Evolutionary conservation across 257 asterid species (phyloP), one percentile per base, ranked within the genome.

Genomic region (Scutellaria galericulata): DNA sequence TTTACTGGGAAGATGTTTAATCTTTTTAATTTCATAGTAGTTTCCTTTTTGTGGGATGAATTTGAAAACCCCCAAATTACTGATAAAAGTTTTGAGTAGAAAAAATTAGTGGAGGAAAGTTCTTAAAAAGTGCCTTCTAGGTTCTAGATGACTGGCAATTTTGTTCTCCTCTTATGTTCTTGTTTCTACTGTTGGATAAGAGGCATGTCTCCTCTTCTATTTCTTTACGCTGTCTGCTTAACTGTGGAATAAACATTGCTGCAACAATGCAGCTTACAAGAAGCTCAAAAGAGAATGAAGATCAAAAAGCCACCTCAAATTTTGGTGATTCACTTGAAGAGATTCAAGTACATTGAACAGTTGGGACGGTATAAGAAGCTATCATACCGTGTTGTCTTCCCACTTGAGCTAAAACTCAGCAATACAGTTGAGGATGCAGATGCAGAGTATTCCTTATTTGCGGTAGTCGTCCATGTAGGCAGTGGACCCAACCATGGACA

Each of bases 401-500:
- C 97, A 0, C 89, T 85, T 7, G 97, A 91, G 84, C 88, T 91
- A 66, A 91, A 89, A 72, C 85, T 91, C 66, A 91, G 94, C 73
- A 86, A 89, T 73, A 91, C 96, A 9, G 92, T 89, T 35, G 97
- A 91, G 81, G 96, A 89, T 80, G 88, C 85, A 35, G 97, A 91
- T 68, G 82, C 90, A 0, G 97, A 89, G 72, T 91, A 91, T 67
- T 91, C 97, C 71, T 75, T 91, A 42, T 85, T 91, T 55, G 89
- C 92, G 5, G 96, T 91, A 51, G 97, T 89, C 4, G 96, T 91
- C 55, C 97, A 88, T 48, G 93, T 90, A 5, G 97, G 97, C 27
- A 88, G 93, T 61, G 97, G 97, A 22, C 97, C 97, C 63, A 91
- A 89, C 80, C 97, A 91, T 6, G 97, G 97, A n/a, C 97, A 91